Base-by-base conservation (phyloP, 345 rosid species). In the Luvunga scandens region DNA sequence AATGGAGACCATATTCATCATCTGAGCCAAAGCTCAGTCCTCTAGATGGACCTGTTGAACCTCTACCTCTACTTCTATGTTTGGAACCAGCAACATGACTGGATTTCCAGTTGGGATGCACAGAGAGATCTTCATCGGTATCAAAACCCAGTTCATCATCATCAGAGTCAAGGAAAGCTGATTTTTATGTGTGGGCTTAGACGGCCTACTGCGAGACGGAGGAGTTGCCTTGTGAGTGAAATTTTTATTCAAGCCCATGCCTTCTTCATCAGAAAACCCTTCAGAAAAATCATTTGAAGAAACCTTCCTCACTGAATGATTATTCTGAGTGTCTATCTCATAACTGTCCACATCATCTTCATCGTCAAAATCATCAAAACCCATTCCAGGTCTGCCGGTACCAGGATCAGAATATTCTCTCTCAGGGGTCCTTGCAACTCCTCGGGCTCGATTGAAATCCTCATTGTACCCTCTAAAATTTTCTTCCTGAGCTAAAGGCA, bases 311-410 rank as follows among this genome's bases (percentile, higher is more conserved):
- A 81, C 79, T 16, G 88, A 83, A 66, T 75, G 79, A 69, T 71
- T 80, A 71, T 67, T 85, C 55, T 77, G 66, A 63, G 87, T 80
- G 38, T 94, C 99, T 60, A 96, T 77, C 88, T 94, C 99, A 57
- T 94, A 94, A 88, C 92, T 90, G 79, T 94, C 94, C 75, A 96
- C 79, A 70, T 94, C 97, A 87, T 96, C 99, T 81, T 88, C 94
- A 77, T 95, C 98, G 28, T 89, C 97, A 81, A 92, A 92, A 89
- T 96, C 99, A 85, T 96, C 92, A 86, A 96, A 96, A 13, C 98
- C 98, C 28, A 42, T 73, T 81, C 90, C 85, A 67, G 85, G 84
- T 83, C 85, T 75, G 50, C 75, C 83, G 72, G 69, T 72, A 66
- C 84, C 74, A 73, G 39, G 73, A 61, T 85, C 91, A 75, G 90